Percentiles rank a stretch among this genome's conserved stretches.
These are phyloP conservation scores for Athelia sp. DNA, from an alignment of 1,284 basidiomycete species.

Conservation along the genomic window DNA sequence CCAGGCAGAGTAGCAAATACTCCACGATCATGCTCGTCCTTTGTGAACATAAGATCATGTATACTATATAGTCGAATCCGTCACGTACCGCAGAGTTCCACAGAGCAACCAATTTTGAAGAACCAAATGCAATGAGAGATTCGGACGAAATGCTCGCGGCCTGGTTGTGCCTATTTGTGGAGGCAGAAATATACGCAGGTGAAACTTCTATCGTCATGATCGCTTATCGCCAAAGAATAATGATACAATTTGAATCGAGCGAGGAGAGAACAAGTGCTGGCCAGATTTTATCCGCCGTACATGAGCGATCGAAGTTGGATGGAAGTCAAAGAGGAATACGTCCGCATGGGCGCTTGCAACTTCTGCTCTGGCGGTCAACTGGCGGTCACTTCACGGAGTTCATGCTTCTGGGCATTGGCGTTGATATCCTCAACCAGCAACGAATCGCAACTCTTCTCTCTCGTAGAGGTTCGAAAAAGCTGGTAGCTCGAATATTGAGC, in stretches of 20 bases:
- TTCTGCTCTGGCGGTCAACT: no score
- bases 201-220: slow-evolving; percentile 15
- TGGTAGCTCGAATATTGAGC: slow-evolving; percentile 66
- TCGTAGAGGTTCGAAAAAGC: slow-evolving; percentile 41
- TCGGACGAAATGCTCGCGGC: slow-evolving; percentile 52
- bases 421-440: slow-evolving; percentile 70
- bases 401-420: slow-evolving; percentile 65
- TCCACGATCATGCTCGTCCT: slow-evolving; percentile 50
- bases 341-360: no score
- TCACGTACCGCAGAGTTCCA: slow-evolving; percentile 64
- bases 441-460: slow-evolving; percentile 54
- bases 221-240: no score
- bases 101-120: slow-evolving; percentile 70
- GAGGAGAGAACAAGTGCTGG: background rate
- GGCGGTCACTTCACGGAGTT: no score
- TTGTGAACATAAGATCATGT: slow-evolving; percentile 8
- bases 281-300: no score
- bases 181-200: slow-evolving; percentile 72
- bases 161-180: slow-evolving; percentile 72
- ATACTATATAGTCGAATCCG: background rate
- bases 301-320: no score
- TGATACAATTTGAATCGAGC: no score
- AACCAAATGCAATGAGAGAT: slow-evolving; percentile 73
- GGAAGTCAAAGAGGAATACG: no score
- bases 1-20: slow-evolving; percentile 69